phyloP scores from a whole-genome alignment of 2,329 filamentous ascomycete genomes.

The Hypoxylon sp. region DNA sequence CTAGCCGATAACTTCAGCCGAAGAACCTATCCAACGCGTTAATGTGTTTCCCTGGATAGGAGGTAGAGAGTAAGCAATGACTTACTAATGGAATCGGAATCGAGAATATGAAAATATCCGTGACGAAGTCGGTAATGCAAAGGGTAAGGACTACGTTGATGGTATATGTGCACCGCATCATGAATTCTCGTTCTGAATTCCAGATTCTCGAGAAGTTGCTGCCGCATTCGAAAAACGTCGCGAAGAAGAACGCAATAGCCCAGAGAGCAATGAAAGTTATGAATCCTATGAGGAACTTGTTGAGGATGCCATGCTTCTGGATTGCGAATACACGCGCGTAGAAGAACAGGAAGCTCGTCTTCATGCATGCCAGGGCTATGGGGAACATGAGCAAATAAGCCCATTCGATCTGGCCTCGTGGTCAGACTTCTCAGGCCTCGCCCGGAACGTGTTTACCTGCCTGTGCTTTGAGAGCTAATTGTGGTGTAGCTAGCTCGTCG shows the following conservation, averaged over 20 bases:
- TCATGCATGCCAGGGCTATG: slow-evolving; percentile 43
- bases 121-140: slow-evolving; percentile 41
- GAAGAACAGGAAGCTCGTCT: slow-evolving; percentile 47
- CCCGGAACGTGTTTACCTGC: slow-evolving; percentile 10
- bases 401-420: slow-evolving; percentile 42
- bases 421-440: slow-evolving; percentile 5
- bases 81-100: slow-evolving; percentile 46
- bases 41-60: not conserved
- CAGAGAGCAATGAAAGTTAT: slow-evolving; percentile 29
- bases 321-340: slow-evolving; percentile 45
- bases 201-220: slow-evolving; percentile 39
- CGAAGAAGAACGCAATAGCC: slow-evolving; percentile 41
- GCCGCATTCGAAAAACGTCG: slow-evolving; percentile 41
- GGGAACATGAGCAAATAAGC: slow-evolving; percentile 43
- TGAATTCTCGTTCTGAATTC: slow-evolving; percentile 25
- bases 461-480: slow-evolving; percentile 36
- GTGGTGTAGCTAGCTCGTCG: slow-evolving; percentile 28
- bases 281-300: slow-evolving; percentile 22
- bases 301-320: slow-evolving; percentile 19
- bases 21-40: slow-evolving; percentile 17
- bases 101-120: slow-evolving; percentile 39
- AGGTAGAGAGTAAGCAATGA: not conserved
- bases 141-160: slow-evolving; percentile 28
- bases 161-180: slow-evolving; percentile 22
- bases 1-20: slow-evolving; percentile 20